Evolutionary conservation across 805 yeast species (phyloP).

Genomic region (Isabelozyma heimii): DNA sequence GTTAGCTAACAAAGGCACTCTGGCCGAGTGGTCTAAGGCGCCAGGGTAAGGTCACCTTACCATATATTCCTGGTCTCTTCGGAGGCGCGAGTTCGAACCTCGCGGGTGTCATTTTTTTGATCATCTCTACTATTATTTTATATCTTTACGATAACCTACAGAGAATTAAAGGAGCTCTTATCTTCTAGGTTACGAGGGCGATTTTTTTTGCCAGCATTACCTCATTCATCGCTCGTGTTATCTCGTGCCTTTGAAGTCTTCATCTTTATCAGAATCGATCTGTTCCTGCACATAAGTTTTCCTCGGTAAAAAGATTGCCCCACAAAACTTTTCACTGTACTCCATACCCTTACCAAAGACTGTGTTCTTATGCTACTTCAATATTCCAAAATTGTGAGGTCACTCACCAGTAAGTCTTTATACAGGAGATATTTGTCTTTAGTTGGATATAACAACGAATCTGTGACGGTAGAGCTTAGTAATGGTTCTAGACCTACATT

Average conservation of each 20-base stretch:
- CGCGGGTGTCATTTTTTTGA: slow-evolving; percentile 24
- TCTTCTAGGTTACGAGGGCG: no score
- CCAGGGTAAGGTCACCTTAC: slow-evolving; percentile 27
- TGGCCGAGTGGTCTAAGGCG: slow-evolving; percentile 32
- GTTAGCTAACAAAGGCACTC: slow-evolving; percentile 13
- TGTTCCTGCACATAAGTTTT: neutral
- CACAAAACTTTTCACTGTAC: neutral
- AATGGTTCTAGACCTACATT: slow-evolving; percentile 28
- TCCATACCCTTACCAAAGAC: neutral
- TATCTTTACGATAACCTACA: no score
- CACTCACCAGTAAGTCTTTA: neutral
- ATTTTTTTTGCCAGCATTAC: no score
- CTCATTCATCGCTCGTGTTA: no score
- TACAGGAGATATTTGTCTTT: slow-evolving; percentile 5
- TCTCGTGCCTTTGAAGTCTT: no score
- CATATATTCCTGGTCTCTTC: slow-evolving; percentile 22
- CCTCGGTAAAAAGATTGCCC: slow-evolving; percentile 1
- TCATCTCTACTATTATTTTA: no score
- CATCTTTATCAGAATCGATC: no score
- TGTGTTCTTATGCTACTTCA: neutral
- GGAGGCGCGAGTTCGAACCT: slow-evolving; percentile 30
- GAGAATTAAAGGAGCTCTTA: no score
- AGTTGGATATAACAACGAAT: slow-evolving; percentile 16
- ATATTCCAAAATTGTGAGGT: neutral
- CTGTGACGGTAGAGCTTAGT: slow-evolving; percentile 20